Conservation (phyloP, 2,329 filamentous ascomycete genomes). For the Cladophialophora exuberans region DNA sequence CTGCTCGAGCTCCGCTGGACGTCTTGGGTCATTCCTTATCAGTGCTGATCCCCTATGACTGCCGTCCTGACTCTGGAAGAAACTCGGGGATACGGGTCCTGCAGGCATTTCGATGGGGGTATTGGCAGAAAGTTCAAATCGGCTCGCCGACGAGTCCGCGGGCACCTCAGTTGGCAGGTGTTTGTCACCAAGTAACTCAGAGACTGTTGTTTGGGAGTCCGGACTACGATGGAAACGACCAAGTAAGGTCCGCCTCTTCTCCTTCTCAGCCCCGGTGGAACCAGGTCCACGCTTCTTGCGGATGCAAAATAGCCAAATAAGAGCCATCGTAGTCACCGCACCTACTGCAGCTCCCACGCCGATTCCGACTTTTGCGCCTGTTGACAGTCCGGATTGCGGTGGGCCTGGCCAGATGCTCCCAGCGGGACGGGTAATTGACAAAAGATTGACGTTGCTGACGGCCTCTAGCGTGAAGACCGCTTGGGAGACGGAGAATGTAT, state of each 20-base stretch:
- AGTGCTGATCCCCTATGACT: slow-evolving; percentile 9
- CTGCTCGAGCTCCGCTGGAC: slow-evolving; percentile 29
- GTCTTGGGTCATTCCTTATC: slow-evolving; percentile 27
- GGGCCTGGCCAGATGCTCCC: slow-evolving; percentile 30
- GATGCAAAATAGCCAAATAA: slow-evolving; percentile 30
- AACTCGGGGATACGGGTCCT: slow-evolving; percentile 29
- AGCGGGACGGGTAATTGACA: slow-evolving; percentile 32
- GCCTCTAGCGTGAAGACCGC: slow-evolving; percentile 37
- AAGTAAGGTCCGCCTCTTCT: slow-evolving; percentile 24
- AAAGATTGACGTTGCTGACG: slow-evolving; percentile 59
- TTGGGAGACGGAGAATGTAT: slow-evolving; percentile 42
- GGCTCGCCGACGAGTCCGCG: slow-evolving; percentile 30
- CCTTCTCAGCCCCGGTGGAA: slow-evolving; percentile 14
- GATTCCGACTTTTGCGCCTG: slow-evolving; percentile 37
- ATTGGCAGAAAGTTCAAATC: slow-evolving; percentile 31
- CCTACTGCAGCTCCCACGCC: slow-evolving; percentile 33
- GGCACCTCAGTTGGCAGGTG: slow-evolving; percentile 34
- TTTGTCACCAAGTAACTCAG: slow-evolving; percentile 35
- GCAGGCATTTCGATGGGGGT: slow-evolving; percentile 34
- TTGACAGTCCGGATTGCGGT: slow-evolving; percentile 30
- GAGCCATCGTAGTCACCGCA: slow-evolving; percentile 22
- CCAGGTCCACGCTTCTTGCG: slow-evolving; percentile 12
- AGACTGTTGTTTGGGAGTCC: slow-evolving; percentile 27
- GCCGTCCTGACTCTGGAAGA: slow-evolving; percentile 18
- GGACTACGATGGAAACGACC: slow-evolving; percentile 19